Evolutionary conservation across 2,329 filamentous ascomycete species (phyloP).

Genomic region (Juglanconis oblonga): DNA sequence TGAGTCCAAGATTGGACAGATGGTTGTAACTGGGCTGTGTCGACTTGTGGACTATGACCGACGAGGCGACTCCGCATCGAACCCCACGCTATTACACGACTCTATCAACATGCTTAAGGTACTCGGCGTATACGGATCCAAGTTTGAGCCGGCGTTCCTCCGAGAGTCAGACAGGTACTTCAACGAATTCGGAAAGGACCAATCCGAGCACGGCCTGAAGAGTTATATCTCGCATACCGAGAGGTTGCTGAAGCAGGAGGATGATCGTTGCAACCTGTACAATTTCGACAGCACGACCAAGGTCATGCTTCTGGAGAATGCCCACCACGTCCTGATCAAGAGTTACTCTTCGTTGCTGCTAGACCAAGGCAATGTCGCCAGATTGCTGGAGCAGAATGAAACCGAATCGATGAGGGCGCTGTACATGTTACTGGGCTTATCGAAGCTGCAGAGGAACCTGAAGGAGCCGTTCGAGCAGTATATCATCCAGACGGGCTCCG

Average conservation of each 20-base stretch:
- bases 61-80: slow-evolving; percentile 51
- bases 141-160: slow-evolving; percentile 77
- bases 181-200: slow-evolving; percentile 63
- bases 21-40: slow-evolving; percentile 61
- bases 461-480: slow-evolving; percentile 74
- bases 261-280: slow-evolving; percentile 73
- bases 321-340: slow-evolving; percentile 71
- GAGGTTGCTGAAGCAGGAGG: slow-evolving; percentile 68
- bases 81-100: slow-evolving; percentile 65
- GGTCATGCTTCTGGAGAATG: slow-evolving; percentile 67
- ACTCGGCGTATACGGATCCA: slow-evolving; percentile 74
- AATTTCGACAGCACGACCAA: slow-evolving; percentile 82
- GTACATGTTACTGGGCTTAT: slow-evolving; percentile 73
- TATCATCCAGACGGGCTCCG: slow-evolving; percentile 70
- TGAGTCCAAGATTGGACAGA: slow-evolving; percentile 25
- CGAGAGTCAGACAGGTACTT: slow-evolving; percentile 67
- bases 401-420: slow-evolving; percentile 69
- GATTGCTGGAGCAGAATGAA: slow-evolving; percentile 69
- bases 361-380: slow-evolving; percentile 63
- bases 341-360: slow-evolving; percentile 65
- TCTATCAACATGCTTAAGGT: slow-evolving; percentile 80
- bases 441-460: slow-evolving; percentile 67
- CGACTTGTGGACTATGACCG: slow-evolving; percentile 74
- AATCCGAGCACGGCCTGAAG: slow-evolving; percentile 63
- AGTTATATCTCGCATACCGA: slow-evolving; percentile 73